These are phyloP conservation scores for Pseudognaphalium luteoalbum DNA, from an alignment of 129 eudicot species.

Conservation along the genomic window DNA sequence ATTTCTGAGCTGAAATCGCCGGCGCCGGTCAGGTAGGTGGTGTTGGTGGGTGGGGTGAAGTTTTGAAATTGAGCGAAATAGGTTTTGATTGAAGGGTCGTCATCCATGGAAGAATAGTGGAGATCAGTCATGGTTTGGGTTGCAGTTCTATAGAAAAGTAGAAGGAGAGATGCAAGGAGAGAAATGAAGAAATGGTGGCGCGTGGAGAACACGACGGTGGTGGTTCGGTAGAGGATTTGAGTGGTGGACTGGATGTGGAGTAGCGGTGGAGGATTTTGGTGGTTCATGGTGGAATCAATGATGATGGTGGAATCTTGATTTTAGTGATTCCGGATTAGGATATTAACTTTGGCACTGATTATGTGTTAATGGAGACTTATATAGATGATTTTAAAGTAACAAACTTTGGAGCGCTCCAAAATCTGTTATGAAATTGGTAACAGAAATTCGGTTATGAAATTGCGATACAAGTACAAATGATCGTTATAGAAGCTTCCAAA, in stretches of 20 bases:
- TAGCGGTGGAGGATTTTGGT: constrained; percentile 29
- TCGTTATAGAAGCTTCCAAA: too few relatives aligned
- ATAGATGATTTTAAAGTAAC: too few relatives aligned
- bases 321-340: neutral
- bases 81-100: constrained; percentile 66
- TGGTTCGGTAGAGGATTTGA: constrained; percentile 51
- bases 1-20: constrained; percentile 44
- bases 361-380: too few relatives aligned
- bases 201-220: constrained; percentile 38
- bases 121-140: constrained; percentile 29
- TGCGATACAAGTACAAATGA: too few relatives aligned
- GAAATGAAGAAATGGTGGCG: constrained; percentile 44
- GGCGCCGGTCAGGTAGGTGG: constrained; percentile 28
- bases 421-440: too few relatives aligned
- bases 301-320: constrained; percentile 1
- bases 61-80: constrained; percentile 48
- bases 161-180: constrained; percentile 49
- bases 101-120: constrained; percentile 41
- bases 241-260: constrained; percentile 48
- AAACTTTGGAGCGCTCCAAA: too few relatives aligned
- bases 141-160: constrained; percentile 53
- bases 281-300: constrained; percentile 39
- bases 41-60: constrained; percentile 16
- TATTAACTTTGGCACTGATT: too few relatives aligned
- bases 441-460: too few relatives aligned